Evolutionary conservation across 2,329 filamentous ascomycete genomes (phyloP).

Genomic region (Didymella segeticola): DNA sequence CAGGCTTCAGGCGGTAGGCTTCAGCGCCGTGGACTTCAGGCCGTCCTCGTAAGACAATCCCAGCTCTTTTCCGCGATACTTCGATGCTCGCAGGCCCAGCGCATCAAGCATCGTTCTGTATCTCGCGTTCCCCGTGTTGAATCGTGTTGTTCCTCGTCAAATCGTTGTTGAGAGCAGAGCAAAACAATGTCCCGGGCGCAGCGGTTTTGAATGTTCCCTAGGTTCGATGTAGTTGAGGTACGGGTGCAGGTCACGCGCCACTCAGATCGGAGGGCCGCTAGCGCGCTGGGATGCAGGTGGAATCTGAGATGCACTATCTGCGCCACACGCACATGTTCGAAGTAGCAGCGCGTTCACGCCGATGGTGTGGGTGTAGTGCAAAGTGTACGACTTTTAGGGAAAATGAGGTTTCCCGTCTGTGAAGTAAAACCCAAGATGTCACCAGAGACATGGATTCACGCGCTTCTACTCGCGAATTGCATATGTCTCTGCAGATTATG

Average conservation of each 20-base stretch:
- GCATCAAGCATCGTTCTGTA: slow-evolving; percentile 27
- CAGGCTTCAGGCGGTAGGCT: background rate
- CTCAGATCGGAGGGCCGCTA: slow-evolving; percentile 29
- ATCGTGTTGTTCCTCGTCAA: background rate
- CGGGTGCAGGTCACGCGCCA: slow-evolving; percentile 25
- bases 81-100: slow-evolving; percentile 20
- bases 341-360: too few relatives aligned
- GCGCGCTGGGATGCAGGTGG: too few relatives aligned
- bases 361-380: too few relatives aligned
- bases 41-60: too few relatives aligned
- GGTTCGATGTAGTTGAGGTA: slow-evolving; percentile 10
- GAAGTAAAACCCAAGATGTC: slow-evolving; percentile 15
- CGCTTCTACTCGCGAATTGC: slow-evolving; percentile 12
- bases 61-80: slow-evolving; percentile 20
- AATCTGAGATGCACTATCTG: too few relatives aligned
- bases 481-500: too few relatives aligned
- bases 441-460: slow-evolving; percentile 17
- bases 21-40: too few relatives aligned
- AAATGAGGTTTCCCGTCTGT: too few relatives aligned
- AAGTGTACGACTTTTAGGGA: too few relatives aligned
- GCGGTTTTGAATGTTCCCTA: background rate
- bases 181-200: background rate
- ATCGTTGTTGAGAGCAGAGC: background rate
- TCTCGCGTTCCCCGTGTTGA: too few relatives aligned
- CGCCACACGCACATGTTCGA: too few relatives aligned